phyloP scores from a whole-genome alignment of 2,329 filamentous ascomycete genomes.

The Claviceps digitariae region DNA sequence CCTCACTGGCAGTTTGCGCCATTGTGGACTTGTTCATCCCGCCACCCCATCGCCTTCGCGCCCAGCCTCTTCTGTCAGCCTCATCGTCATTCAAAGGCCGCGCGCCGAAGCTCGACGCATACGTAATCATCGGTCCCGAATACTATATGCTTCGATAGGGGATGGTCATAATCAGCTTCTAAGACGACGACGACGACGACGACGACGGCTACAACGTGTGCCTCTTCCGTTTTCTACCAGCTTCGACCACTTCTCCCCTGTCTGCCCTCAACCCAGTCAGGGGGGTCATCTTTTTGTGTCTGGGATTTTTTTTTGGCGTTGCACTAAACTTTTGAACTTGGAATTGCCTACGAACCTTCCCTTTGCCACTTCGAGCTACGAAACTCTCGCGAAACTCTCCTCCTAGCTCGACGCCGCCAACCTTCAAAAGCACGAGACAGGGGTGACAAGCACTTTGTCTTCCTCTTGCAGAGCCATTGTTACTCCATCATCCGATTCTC shows the following conservation, averaged over 20 bases:
- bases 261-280: not conserved
- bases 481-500: not conserved
- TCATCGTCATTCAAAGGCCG: slow-evolving; percentile 1
- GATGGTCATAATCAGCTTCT: not conserved
- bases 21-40: not conserved
- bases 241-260: not conserved
- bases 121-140: not conserved
- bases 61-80: not conserved
- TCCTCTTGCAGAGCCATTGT: not conserved
- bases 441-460: not conserved
- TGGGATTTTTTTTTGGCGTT: not conserved
- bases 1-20: not conserved
- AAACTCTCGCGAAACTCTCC: not conserved
- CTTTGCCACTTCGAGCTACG: not conserved
- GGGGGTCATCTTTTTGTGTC: not conserved
- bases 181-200: not conserved
- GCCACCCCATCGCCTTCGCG: not conserved
- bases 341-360: not conserved
- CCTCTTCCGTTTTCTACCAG: not conserved
- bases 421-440: not conserved
- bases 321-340: not conserved
- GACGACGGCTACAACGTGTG: not conserved
- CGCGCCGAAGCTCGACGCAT: not conserved
- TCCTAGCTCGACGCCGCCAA: not conserved
- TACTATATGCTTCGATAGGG: slow-evolving; percentile 3